Evolutionary conservation across 2,329 filamentous ascomycete genomes (phyloP), one percentile per base, ranked within the genome.

Genomic region (Ophiostoma ips): DNA sequence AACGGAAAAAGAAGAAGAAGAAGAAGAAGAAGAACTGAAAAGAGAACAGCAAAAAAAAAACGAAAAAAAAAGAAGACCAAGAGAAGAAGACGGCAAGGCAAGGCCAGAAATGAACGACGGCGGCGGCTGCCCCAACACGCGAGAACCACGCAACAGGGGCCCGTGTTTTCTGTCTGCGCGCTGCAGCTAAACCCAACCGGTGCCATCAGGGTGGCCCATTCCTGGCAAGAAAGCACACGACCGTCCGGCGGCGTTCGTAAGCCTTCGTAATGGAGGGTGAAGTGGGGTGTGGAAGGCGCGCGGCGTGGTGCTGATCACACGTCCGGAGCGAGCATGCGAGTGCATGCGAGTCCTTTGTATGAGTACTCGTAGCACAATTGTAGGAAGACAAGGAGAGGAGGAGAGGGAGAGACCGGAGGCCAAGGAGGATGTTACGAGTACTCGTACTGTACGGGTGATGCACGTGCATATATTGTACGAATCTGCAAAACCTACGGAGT

Each of bases 101-200:
- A n/a, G n/a, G n/a, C n/a, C n/a, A 34, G 33, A 34, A 34, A 34
- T 12, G 33, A 34, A 45, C 43, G 13, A 30, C n/a, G 9, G 16
- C 28, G 31, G 13, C 28, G 38, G 21, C 38, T 19, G 31, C 43
- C 28, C 43, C 43, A 45, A 21, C 43, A 45, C 41, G 41, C 41
- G 41, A 44, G 24, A 44, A 44, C 43, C 43, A 45, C 30, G 43
- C 37, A 41, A 18, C 40, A 43, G 40, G 40, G 40, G 43, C 11
- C 43, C 43, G n/a, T 45, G 30, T 45, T 33, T 19, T 16, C 28
- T 16, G 15, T 13, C 10, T 16, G n/a, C 21, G 12, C 15, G 13
- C 30, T 45, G 43, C 43, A 34, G 33, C 33, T 34, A 34, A 9
- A 12, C 11, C 33, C 13, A 34, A 34, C 11, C 33, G 33, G 10